Conservation (phyloP, 345 rosid species). For the Salix purpurea region DNA sequence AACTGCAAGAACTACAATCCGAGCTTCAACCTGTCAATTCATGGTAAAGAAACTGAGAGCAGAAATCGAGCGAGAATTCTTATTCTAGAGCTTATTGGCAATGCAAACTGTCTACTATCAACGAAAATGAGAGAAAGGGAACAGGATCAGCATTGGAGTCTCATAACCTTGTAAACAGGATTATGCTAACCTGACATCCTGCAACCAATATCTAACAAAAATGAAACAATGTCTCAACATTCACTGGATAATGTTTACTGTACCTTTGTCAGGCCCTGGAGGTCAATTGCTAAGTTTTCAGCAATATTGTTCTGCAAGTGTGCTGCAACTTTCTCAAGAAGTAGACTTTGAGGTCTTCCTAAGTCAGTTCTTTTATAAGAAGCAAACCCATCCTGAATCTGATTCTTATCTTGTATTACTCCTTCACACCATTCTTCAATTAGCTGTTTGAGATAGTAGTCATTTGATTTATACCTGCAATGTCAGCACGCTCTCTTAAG, state of each 20-base stretch:
- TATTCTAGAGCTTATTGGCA: not conserved
- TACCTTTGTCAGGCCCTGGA: slow-evolving; percentile 82
- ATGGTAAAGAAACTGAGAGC: slow-evolving; percentile 7
- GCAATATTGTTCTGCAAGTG: slow-evolving; percentile 54
- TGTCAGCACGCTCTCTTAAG: not conserved
- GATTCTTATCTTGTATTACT: slow-evolving; percentile 52
- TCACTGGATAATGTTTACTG: not conserved
- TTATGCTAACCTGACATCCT: not conserved
- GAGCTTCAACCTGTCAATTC: slow-evolving; percentile 73
- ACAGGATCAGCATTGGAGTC: not conserved
- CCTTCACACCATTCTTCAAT: slow-evolving; percentile 99
- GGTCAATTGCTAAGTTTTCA: slow-evolving; percentile 62
- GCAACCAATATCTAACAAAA: not conserved
- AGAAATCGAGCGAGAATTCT: not conserved
- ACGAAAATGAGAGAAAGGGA: too few relatives aligned
- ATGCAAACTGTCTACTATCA: not conserved
- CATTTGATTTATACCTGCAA: slow-evolving; percentile 75
- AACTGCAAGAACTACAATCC: slow-evolving; percentile 87
- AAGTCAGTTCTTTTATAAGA: slow-evolving; percentile 34
- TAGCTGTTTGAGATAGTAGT: slow-evolving; percentile 72
- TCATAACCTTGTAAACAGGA: not conserved
- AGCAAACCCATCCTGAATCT: slow-evolving; percentile 29
- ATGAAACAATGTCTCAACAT: not conserved
- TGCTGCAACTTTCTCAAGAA: slow-evolving; percentile 74
- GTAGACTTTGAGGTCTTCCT: slow-evolving; percentile 50